Base-by-base conservation (phyloP, 2,329 filamentous ascomycete species). In the Fusarium hainanense region DNA sequence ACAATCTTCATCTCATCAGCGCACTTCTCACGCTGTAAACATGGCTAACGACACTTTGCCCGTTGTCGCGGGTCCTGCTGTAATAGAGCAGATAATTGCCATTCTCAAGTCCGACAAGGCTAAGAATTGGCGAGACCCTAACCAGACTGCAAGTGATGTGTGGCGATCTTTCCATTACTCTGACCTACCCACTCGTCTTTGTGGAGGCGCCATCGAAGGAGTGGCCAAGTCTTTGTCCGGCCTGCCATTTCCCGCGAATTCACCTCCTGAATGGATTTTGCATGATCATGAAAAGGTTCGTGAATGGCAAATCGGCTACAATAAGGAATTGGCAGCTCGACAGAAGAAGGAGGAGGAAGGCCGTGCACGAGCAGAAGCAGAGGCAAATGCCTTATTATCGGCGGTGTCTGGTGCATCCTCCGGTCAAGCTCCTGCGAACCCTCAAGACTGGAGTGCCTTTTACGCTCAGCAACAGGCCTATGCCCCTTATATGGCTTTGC, bases 221-320 rank as follows among this genome's bases (percentile, higher is more conserved):
- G 73, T 83, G 2, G 81, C 80, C 5, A 80, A 79, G 32, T 75
- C 78, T 41, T 75, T 88, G 11, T 80, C 80, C 46, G 80, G 79
- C 55, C 82, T 84, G 63, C 80, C 85, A 9, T 86, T 81, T 63
- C 87, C 86, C 16, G 77, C 86, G 4, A 83, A 74, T 2, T 81
- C 85, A 44, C 85, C 87, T 6, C 86, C 88, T 2, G 81, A 82
- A 20, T 87, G 86, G 82, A 81, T 89, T 68, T 77, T 77, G 12
- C 77, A 82, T 23, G 80, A 85, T 32, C 76, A 82, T 4, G 83
- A 83, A 32, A 82, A 82, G 64, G 79, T 84, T 1, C 82, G 82
- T 12, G 83, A 87, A 66, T 89, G 87, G 87, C 84, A 83, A 79
- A 76, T 82, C 13, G 85, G 85, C 0, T 84, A 82, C 65, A 81